These are phyloP conservation scores for Magnaporthales sp. DNA, from an alignment of 2,329 filamentous ascomycete genomes.

Conservation along the genomic window DNA sequence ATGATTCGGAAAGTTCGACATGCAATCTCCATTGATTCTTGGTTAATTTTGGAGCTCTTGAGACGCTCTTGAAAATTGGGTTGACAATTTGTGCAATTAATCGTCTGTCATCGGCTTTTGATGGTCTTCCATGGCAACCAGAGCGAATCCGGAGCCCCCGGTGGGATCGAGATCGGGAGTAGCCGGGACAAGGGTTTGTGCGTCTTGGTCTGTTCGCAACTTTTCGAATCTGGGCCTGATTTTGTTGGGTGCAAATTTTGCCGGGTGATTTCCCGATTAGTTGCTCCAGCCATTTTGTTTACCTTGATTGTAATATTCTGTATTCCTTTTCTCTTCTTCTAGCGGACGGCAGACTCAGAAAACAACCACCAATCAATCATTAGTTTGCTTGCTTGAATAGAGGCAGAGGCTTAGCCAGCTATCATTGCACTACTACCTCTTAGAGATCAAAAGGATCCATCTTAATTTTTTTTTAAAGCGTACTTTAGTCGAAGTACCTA, in stretches of 20 bases:
- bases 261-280: neutral
- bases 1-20: neutral
- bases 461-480: neutral
- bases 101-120: neutral
- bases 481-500: neutral
- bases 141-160: neutral
- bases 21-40: neutral
- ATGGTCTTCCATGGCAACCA: neutral
- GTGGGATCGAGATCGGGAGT: neutral
- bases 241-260: neutral
- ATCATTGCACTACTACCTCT: no score
- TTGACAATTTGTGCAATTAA: neutral
- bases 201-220: no score
- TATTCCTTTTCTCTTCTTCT: neutral
- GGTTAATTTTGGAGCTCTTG: neutral
- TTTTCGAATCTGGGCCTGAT: neutral
- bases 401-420: neutral
- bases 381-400: neutral
- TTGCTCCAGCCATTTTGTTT: neutral
- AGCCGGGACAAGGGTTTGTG: no score
- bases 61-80: neutral
- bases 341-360: neutral
- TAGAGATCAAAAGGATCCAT: neutral
- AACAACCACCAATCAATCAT: neutral
- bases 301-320: neutral